phyloP scores from a whole-genome alignment of 2,329 filamentous ascomycete genomes.

The Colletotrichum shisoi region DNA sequence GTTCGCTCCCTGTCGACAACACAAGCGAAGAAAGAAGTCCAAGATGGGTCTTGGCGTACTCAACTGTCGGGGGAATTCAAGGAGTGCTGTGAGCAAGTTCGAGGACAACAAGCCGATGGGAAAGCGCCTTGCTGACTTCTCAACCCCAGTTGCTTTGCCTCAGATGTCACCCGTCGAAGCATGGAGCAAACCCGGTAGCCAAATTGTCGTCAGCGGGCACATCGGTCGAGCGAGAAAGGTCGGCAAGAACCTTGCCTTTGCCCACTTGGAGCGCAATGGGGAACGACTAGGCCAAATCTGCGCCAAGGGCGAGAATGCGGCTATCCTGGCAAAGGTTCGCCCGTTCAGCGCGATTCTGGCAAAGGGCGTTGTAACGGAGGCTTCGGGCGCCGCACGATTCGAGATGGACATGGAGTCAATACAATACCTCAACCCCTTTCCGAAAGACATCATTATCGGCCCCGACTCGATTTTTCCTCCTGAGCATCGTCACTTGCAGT shows the following conservation, averaged over 20 bases:
- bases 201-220: conserved; percentile 73
- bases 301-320: conserved; percentile 50
- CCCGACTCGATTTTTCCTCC: conserved; percentile 76
- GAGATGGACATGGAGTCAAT: conserved; percentile 71
- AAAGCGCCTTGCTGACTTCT: background rate
- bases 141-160: conserved; percentile 45
- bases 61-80: conserved; percentile 34
- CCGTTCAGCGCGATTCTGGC: conserved; percentile 63
- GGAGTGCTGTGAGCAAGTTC: conserved; percentile 30
- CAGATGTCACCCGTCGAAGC: conserved; percentile 42
- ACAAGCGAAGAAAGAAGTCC: background rate
- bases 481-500: conserved; percentile 80
- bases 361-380: conserved; percentile 46
- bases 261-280: conserved; percentile 54
- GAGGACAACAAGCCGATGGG: background rate
- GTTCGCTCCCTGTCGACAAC: conserved; percentile 17
- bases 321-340: conserved; percentile 56
- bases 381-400: conserved; percentile 43
- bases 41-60: conserved; percentile 11
- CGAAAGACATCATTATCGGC: conserved; percentile 78
- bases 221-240: conserved; percentile 73
- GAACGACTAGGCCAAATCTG: conserved; percentile 58
- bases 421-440: conserved; percentile 74
- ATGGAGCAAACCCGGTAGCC: conserved; percentile 46
- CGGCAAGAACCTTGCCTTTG: conserved; percentile 75